Evolutionary conservation across 1,139 yeast species (phyloP).

Genomic region (Suhomyces terraborum): DNA sequence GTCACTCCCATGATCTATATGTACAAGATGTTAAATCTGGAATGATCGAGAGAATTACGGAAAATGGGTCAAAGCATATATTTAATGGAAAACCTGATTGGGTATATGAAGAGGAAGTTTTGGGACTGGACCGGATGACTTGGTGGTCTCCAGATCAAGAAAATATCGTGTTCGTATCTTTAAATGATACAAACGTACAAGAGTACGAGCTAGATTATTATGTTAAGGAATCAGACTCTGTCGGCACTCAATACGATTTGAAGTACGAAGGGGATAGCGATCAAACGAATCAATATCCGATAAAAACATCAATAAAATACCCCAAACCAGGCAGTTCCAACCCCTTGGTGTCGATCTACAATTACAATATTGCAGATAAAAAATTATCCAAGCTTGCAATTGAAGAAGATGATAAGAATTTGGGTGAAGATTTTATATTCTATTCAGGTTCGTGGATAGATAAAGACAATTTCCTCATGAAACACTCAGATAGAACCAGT

Average conservation of each 20-base stretch:
- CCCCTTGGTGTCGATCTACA: constrained; percentile 57
- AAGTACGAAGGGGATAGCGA: constrained; percentile 19
- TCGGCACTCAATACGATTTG: constrained; percentile 29
- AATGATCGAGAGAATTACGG: constrained; percentile 51
- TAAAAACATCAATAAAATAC: constrained; percentile 56
- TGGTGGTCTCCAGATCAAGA: constrained; percentile 90
- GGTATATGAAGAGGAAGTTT: constrained; percentile 95
- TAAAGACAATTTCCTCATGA: constrained; percentile 53
- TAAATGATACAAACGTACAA: constrained; percentile 73
- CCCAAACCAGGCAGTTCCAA: constrained; percentile 87
- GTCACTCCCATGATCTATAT: constrained; percentile 63
- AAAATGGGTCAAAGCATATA: constrained; percentile 65
- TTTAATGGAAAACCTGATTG: constrained; percentile 92
- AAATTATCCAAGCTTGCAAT: constrained; percentile 21
- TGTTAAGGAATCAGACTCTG: constrained; percentile 41
- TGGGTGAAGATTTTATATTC: constrained; percentile 56
- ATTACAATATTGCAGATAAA: constrained; percentile 40
- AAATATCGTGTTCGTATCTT: constrained; percentile 60
- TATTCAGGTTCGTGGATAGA: constrained; percentile 78
- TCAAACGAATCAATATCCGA: constrained; percentile 57
- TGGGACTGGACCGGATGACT: constrained; percentile 60
- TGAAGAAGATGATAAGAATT: constrained; percentile 18
- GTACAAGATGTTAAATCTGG: constrained; percentile 38
- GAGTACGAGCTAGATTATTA: constrained; percentile 66
- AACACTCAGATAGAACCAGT: constrained; percentile 73